These are phyloP conservation scores for Macrophomina tecta DNA, from an alignment of 2,329 filamentous ascomycete genomes.

Conservation along the genomic window DNA sequence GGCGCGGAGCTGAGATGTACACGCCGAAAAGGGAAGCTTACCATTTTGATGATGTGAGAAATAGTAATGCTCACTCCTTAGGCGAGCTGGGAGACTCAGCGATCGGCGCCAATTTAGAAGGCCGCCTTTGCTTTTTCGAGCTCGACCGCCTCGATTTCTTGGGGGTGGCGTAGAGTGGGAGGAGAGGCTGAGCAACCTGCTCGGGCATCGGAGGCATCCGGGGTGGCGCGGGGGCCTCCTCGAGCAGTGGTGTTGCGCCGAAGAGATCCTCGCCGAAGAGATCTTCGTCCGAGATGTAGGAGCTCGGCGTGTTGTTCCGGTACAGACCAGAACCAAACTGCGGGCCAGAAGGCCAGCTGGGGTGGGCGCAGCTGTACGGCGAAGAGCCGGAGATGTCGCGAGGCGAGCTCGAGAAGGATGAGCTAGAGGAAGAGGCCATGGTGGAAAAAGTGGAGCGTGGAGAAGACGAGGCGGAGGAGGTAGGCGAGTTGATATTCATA, in stretches of 20 bases:
- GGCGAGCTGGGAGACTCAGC: slow-evolving; percentile 47
- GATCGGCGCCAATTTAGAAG: slow-evolving; percentile 51
- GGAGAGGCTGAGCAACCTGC: slow-evolving; percentile 42
- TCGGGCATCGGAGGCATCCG: slow-evolving; percentile 37
- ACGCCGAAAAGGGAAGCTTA: slow-evolving; percentile 19
- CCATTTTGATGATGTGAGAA: slow-evolving; percentile 24
- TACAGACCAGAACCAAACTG: slow-evolving; percentile 34
- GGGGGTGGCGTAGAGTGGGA: slow-evolving; percentile 46
- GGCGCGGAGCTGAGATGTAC: background rate
- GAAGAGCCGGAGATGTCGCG: slow-evolving; percentile 28
- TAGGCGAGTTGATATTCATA: slow-evolving; percentile 22
- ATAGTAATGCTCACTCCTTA: slow-evolving; percentile 40
- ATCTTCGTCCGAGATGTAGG: slow-evolving; percentile 50
- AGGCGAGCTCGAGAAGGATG: slow-evolving; percentile 40
- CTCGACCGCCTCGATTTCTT: slow-evolving; percentile 49
- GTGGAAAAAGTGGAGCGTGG: slow-evolving; percentile 41
- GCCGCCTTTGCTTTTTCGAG: slow-evolving; percentile 46
- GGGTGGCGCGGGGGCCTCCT: slow-evolving; percentile 48
- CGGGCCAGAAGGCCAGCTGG: slow-evolving; percentile 46
- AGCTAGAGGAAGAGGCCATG: slow-evolving; percentile 40
- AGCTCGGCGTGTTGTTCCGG: slow-evolving; percentile 44
- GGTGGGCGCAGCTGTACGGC: slow-evolving; percentile 43
- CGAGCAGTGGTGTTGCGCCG: slow-evolving; percentile 42
- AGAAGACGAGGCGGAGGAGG: slow-evolving; percentile 40
- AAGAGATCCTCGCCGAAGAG: slow-evolving; percentile 48